A percentile compares a stretch with the other conserved stretches of the same genome.
These are phyloP conservation scores for Porcisia hertigi DNA, from an alignment of 208 protist species.

Conservation along the genomic window DNA sequence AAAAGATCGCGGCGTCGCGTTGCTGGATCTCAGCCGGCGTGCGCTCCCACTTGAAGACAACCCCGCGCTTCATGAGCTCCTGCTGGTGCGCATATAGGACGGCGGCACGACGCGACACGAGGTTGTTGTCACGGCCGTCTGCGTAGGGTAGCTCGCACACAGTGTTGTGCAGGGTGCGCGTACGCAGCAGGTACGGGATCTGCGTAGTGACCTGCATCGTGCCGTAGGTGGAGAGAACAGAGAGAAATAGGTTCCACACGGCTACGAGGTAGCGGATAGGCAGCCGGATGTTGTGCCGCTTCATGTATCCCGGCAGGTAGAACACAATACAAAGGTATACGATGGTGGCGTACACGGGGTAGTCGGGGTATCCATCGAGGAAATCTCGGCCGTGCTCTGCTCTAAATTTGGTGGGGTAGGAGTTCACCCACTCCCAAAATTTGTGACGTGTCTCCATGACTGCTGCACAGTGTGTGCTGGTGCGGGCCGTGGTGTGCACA, in stretches of 20 bases:
- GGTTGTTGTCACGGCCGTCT: slow-evolving; percentile 11
- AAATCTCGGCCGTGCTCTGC: slow-evolving; percentile 19
- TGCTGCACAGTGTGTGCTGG: too few species aligned
- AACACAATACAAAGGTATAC: slow-evolving; percentile 31
- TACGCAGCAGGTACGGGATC: background rate
- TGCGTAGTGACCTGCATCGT: background rate
- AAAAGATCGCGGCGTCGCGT: slow-evolving; percentile 40
- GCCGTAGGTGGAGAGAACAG: slow-evolving; percentile 69
- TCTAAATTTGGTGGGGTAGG: slow-evolving; percentile 20
- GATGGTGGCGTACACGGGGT: slow-evolving; percentile 30
- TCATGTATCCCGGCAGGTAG: slow-evolving; percentile 30
- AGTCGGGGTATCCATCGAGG: slow-evolving; percentile 34
- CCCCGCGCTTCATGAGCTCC: slow-evolving; percentile 43
- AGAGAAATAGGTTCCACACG: slow-evolving; percentile 83
- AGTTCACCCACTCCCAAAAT: slow-evolving; percentile 14
- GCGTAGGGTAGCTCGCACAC: slow-evolving; percentile 8
- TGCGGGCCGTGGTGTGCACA: too few species aligned
- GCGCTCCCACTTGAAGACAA: slow-evolving; percentile 7
- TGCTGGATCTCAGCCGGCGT: slow-evolving; percentile 26
- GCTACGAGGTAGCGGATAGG: slow-evolving; percentile 43
- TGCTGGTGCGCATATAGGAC: slow-evolving; percentile 10
- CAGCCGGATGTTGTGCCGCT: slow-evolving; percentile 32
- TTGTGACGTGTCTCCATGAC: background rate
- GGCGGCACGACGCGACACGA: slow-evolving; percentile 12
- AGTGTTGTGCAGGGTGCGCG: slow-evolving; percentile 11